phyloP scores from a whole-genome alignment of 2,329 filamentous ascomycete species.

The Aureobasidium subglaciale region DNA sequence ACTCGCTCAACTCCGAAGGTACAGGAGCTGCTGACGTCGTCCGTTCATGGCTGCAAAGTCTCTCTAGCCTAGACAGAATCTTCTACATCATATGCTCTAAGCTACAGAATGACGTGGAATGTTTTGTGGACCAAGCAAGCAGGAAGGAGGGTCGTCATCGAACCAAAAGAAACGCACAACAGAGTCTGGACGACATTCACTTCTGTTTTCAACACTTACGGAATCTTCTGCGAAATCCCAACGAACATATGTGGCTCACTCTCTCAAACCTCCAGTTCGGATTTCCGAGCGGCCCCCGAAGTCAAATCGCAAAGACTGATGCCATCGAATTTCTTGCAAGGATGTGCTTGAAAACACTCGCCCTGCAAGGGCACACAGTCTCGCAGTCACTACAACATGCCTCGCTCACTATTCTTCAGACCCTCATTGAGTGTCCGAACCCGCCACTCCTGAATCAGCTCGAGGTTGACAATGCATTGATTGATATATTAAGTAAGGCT shows the following conservation, averaged over 20 bases:
- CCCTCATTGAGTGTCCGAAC: constrained; percentile 19
- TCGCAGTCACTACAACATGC: constrained; percentile 17
- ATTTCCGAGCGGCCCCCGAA: not conserved
- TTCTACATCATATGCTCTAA: constrained; percentile 28
- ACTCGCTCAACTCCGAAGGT: constrained; percentile 65
- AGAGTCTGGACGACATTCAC: constrained; percentile 55
- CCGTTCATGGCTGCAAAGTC: constrained; percentile 69
- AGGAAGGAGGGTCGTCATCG: not conserved
- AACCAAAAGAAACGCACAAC: constrained; percentile 15
- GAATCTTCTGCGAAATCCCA: constrained; percentile 63
- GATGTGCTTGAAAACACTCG: constrained; percentile 20
- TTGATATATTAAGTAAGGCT: constrained; percentile 20
- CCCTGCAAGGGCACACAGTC: not conserved
- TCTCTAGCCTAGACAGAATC: constrained; percentile 46
- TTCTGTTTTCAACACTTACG: constrained; percentile 69
- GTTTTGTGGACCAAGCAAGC: constrained; percentile 4
- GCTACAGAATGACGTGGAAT: constrained; percentile 16
- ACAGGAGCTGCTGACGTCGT: constrained; percentile 70
- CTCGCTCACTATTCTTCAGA: constrained; percentile 20
- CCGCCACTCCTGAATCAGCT: constrained; percentile 19
- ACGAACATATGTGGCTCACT: constrained; percentile 57
- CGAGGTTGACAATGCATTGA: constrained; percentile 23
- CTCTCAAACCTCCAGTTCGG: constrained; percentile 12
- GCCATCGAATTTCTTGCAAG: constrained; percentile 21
- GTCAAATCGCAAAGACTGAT: not conserved